Conservation (phyloP, 108 stramenopile genomes). For the Nitzschia sp. region DNA sequence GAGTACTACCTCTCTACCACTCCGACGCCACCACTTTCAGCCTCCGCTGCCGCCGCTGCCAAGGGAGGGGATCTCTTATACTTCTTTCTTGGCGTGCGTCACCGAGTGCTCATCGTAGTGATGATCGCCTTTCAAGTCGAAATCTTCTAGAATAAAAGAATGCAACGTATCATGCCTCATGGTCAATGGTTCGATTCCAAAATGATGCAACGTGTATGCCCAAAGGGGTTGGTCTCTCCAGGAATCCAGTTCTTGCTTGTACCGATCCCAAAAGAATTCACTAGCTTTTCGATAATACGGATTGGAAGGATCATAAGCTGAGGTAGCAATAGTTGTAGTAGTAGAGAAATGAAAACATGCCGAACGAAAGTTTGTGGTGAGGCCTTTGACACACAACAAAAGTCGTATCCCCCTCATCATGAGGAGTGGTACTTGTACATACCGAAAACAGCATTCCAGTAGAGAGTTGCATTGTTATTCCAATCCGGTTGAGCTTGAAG, state of each 20-base stretch:
- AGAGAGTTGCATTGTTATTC: slow-evolving; percentile 15
- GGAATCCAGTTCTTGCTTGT: slow-evolving; percentile 29
- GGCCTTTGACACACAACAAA: neutral
- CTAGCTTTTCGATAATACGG: slow-evolving; percentile 10
- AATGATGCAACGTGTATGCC: slow-evolving; percentile 30
- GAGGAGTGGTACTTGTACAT: too few relatives aligned
- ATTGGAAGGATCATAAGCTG: slow-evolving; percentile 1
- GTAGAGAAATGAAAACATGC: neutral
- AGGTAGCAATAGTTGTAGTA: neutral
- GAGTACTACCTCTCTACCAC: too few relatives aligned
- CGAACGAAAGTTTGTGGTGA: neutral
- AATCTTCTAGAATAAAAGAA: slow-evolving; percentile 5
- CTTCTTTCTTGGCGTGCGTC: neutral
- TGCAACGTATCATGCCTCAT: neutral
- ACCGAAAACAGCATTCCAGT: slow-evolving; percentile 20
- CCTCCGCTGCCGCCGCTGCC: too few relatives aligned
- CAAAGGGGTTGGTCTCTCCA: slow-evolving; percentile 41
- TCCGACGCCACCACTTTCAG: too few relatives aligned
- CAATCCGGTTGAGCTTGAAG: slow-evolving; percentile 29
- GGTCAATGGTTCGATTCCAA: slow-evolving; percentile 22
- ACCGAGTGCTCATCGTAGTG: slow-evolving; percentile 2
- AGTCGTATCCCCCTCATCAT: neutral
- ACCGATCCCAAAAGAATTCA: slow-evolving; percentile 19
- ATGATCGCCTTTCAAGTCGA: slow-evolving; percentile 10
- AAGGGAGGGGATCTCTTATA: neutral